Evolutionary conservation across 179 eudicot genomes (phyloP).

Genomic region (Camellia oleifera): DNA sequence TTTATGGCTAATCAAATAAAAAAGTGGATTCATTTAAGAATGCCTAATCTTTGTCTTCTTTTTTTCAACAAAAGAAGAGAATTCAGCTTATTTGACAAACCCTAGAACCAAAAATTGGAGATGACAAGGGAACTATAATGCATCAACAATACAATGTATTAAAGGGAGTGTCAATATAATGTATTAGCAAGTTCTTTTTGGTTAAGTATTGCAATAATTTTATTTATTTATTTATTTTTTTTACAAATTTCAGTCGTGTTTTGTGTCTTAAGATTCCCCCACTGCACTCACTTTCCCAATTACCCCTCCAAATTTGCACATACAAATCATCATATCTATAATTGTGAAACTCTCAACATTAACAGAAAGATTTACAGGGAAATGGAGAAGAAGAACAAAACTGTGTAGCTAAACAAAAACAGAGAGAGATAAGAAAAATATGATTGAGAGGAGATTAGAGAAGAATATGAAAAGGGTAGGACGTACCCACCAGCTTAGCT

Average conservation of each 20-base stretch:
- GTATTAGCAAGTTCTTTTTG: no score
- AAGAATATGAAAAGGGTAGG: constrained; percentile 11
- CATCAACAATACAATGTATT: not conserved
- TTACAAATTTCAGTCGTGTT: not conserved
- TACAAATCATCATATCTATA: not conserved
- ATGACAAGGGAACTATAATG: not conserved
- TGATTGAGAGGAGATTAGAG: not conserved
- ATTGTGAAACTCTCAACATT: not conserved
- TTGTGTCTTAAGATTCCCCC: not conserved
- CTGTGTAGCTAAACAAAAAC: not conserved
- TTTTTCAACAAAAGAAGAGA: no score
- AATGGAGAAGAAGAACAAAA: not conserved
- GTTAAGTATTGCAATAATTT: no score
- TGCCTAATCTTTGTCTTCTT: no score
- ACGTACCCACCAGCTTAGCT: constrained; percentile 74
- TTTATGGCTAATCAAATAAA: no score
- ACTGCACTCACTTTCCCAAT: not conserved
- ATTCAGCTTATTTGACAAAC: no score
- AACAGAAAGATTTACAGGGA: not conserved
- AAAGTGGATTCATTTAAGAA: no score
- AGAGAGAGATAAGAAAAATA: not conserved
- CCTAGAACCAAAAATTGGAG: no score
- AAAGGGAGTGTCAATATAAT: no score
- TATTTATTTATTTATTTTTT: no score
- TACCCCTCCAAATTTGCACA: not conserved